These are phyloP conservation scores for Goniomonas avonlea DNA, from an alignment of 78 protist species.

Conservation along the genomic window DNA sequence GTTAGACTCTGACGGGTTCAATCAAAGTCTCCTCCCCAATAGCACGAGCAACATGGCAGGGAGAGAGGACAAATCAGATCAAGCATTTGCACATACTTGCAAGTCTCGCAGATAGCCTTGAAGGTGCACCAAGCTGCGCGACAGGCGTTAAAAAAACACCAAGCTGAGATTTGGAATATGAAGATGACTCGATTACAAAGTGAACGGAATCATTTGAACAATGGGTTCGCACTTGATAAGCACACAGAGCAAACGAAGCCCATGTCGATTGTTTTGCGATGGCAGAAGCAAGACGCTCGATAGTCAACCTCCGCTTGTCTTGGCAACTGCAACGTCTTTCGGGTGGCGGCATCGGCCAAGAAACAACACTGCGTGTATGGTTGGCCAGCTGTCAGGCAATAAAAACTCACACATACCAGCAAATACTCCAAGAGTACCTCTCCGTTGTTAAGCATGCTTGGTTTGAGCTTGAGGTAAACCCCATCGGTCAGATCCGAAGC, in stretches of 20 bases:
- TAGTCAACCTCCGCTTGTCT: constrained; percentile 48
- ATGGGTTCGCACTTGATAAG: constrained; percentile 21
- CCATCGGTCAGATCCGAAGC: constrained; percentile 59
- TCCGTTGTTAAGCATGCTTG: too few species aligned
- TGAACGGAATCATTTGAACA: too few species aligned
- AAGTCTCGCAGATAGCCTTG: too few species aligned
- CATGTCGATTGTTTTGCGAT: constrained; percentile 42
- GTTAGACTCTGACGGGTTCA: too few species aligned
- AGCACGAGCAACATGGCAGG: too few species aligned
- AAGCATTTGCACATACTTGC: too few species aligned
- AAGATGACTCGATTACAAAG: too few species aligned
- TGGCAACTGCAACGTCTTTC: constrained; percentile 37
- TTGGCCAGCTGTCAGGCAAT: not conserved
- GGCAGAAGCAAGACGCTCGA: constrained; percentile 60
- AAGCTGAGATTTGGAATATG: too few species aligned
- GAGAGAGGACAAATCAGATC: too few species aligned
- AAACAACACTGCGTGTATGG: constrained; percentile 26
- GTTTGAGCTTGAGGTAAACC: constrained; percentile 39
- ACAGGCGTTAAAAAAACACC: too few species aligned
- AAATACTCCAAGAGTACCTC: constrained; percentile 41
- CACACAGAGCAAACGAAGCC: constrained; percentile 67
- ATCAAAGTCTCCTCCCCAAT: too few species aligned
- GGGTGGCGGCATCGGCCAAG: constrained; percentile 40
- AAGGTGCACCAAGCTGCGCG: too few species aligned
- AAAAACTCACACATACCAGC: constrained; percentile 32